Evolutionary conservation across 2,329 filamentous ascomycete genomes (phyloP).

Genomic region (Sphaerulina populicola): DNA sequence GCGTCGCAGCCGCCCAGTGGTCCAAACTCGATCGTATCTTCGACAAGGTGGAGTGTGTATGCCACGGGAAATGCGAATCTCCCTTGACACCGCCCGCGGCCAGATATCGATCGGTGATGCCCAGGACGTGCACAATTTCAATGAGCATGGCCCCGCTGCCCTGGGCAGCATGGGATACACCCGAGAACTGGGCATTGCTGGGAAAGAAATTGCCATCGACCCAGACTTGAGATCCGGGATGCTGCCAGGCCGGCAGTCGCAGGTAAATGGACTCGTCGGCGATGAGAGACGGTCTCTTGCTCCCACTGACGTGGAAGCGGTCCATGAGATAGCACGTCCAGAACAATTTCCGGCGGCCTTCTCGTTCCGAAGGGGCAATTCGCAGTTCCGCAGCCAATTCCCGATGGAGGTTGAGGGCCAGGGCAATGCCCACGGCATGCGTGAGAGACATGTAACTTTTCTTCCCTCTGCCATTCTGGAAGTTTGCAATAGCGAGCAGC

Average conservation of each 20-base stretch:
- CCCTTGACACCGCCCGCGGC: conserved; percentile 80
- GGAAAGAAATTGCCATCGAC: conserved; percentile 76
- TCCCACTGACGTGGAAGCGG: conserved; percentile 72
- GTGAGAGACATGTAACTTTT: conserved; percentile 80
- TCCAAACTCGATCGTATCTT: conserved; percentile 80
- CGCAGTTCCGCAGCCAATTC: conserved; percentile 59
- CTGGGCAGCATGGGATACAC: conserved; percentile 55
- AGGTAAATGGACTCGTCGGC: conserved; percentile 68
- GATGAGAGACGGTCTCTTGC: conserved; percentile 71
- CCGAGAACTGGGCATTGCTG: conserved; percentile 47
- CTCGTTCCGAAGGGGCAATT: conserved; percentile 60
- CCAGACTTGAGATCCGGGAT: conserved; percentile 52
- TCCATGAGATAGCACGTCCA: conserved; percentile 86
- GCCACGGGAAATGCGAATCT: conserved; percentile 86
- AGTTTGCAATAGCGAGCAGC: conserved; percentile 66
- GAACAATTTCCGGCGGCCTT: conserved; percentile 70
- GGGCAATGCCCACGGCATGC: conserved; percentile 71
- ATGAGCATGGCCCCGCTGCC: conserved; percentile 74
- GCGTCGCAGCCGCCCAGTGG: conserved; percentile 73
- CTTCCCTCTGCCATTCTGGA: conserved; percentile 69
- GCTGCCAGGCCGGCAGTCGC: conserved; percentile 65
- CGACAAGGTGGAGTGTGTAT: conserved; percentile 73
- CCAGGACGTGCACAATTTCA: conserved; percentile 73
- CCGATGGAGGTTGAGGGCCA: conserved; percentile 71
- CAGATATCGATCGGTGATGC: conserved; percentile 74